Percentiles rank a stretch among this genome's conserved stretches.
Conservation (phyloP, 495 filamentous ascomycete species). For the Hypomontagnella submonticulosa region DNA sequence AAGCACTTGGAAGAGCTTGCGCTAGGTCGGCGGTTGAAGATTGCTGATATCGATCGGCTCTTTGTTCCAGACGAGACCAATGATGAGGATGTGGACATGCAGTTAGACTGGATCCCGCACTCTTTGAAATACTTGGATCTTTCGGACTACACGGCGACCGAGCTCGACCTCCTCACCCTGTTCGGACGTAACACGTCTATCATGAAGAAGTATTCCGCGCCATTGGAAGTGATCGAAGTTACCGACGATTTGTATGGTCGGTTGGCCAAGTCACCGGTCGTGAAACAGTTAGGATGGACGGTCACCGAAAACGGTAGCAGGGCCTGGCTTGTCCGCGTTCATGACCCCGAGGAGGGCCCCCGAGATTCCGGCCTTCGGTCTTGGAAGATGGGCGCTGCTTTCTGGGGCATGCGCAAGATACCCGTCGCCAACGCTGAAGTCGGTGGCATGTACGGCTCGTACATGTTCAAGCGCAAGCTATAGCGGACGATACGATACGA, state of each 20-base stretch:
- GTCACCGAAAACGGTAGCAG: constrained; percentile 73
- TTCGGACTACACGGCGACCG: constrained; percentile 68
- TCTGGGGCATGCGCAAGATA: constrained; percentile 89
- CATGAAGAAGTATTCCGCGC: constrained; percentile 69
- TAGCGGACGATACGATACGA: constrained; percentile 31
- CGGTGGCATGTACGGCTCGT: constrained; percentile 86
- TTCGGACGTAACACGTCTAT: constrained; percentile 69
- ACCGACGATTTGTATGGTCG: constrained; percentile 75
- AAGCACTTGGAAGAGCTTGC: constrained; percentile 86
- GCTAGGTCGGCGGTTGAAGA: constrained; percentile 73
- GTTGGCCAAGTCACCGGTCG: constrained; percentile 61
- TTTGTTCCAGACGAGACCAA: constrained; percentile 60
- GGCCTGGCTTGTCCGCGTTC: constrained; percentile 73
- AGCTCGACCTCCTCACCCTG: constrained; percentile 70
- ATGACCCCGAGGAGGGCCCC: constrained; percentile 41
- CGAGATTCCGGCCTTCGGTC: constrained; percentile 63
- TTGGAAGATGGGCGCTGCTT: constrained; percentile 93
- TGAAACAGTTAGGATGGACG: constrained; percentile 70
- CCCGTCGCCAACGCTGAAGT: constrained; percentile 82
- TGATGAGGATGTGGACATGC: constrained; percentile 42
- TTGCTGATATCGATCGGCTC: constrained; percentile 70
- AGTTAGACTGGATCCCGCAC: constrained; percentile 66
- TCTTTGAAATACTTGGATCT: constrained; percentile 81
- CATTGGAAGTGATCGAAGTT: constrained; percentile 83
- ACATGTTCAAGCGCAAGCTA: constrained; percentile 74